phyloP scores from a whole-genome alignment of 1,284 basidiomycete genomes.

The Takashimella koratensis region DNA sequence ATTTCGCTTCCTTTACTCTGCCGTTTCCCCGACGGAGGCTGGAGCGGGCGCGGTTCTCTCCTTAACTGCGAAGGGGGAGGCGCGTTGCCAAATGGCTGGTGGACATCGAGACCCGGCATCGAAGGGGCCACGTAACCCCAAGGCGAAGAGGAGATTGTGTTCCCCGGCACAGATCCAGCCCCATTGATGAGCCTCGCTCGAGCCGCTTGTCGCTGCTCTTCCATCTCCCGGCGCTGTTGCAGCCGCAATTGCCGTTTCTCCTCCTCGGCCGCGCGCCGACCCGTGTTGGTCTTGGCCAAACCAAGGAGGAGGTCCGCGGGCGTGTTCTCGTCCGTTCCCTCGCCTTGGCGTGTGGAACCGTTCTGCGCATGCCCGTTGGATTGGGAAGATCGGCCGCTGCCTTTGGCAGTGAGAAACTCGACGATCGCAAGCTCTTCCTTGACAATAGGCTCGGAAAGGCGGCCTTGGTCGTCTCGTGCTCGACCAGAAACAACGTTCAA shows the following conservation, averaged over 20 bases:
- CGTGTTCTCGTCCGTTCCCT: constrained; percentile 33
- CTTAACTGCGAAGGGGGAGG: neutral
- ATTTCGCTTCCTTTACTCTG: constrained; percentile 10
- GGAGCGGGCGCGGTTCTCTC: constrained; percentile 40
- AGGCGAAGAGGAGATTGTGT: constrained; percentile 23
- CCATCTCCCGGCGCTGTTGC: constrained; percentile 41
- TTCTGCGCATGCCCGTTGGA: constrained; percentile 11
- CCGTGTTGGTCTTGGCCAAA: constrained; percentile 43
- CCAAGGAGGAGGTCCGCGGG: constrained; percentile 45
- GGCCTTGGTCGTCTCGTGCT: constrained; percentile 45
- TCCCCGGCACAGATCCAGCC: neutral
- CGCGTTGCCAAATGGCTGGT: constrained; percentile 43
- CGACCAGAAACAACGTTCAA: constrained; percentile 50
- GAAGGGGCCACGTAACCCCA: constrained; percentile 48
- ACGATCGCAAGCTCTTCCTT: constrained; percentile 51
- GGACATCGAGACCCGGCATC: constrained; percentile 48
- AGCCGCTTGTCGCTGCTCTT: constrained; percentile 32
- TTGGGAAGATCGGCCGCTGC: constrained; percentile 10
- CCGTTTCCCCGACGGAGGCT: constrained; percentile 32
- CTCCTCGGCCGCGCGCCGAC: constrained; percentile 43
- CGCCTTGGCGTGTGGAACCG: constrained; percentile 5
- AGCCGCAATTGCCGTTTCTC: constrained; percentile 42
- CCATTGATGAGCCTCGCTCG: constrained; percentile 10
- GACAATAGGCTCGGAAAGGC: constrained; percentile 49
- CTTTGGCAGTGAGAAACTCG: constrained; percentile 49